Conservation (phyloP, 345 rosid genomes). For the Camelina neglecta region DNA sequence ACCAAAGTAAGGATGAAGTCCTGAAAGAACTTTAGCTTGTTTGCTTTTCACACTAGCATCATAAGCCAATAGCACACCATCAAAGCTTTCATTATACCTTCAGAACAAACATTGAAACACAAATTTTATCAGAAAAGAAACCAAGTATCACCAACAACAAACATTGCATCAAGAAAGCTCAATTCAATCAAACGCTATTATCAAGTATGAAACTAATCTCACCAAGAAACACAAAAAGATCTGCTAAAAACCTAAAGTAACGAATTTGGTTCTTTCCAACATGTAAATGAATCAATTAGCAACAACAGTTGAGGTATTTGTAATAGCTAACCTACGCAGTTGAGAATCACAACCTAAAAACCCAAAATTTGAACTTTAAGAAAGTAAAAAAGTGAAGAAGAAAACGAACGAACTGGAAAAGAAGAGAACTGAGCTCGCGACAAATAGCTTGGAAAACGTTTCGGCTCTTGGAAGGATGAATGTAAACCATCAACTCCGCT, state of each 20-base stretch:
- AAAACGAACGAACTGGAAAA: constrained; percentile 74
- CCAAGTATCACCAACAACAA: background rate
- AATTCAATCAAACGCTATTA: background rate
- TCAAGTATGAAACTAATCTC: background rate
- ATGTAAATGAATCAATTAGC: background rate
- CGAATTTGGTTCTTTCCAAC: background rate
- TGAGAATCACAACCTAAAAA: background rate
- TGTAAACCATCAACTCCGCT: constrained; percentile 61
- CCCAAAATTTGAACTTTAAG: background rate
- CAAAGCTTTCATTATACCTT: constrained; percentile 73
- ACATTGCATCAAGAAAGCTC: constrained; percentile 8
- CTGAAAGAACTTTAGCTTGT: constrained; percentile 63
- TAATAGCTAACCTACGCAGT: background rate
- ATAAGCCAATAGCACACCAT: constrained; percentile 78
- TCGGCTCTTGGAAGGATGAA: constrained; percentile 71
- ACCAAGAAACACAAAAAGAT: background rate
- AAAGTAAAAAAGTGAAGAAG: background rate
- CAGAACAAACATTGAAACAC: background rate
- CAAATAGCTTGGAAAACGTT: constrained; percentile 64
- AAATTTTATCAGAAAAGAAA: background rate
- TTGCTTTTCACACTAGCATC: constrained; percentile 55
- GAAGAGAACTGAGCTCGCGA: constrained; percentile 76
- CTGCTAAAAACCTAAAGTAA: no score
- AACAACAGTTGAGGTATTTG: background rate
- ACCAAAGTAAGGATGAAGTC: constrained; percentile 69